These are phyloP conservation scores for Cydonia oblonga DNA, from an alignment of 331 rosid genomes.

Conservation along the genomic window DNA sequence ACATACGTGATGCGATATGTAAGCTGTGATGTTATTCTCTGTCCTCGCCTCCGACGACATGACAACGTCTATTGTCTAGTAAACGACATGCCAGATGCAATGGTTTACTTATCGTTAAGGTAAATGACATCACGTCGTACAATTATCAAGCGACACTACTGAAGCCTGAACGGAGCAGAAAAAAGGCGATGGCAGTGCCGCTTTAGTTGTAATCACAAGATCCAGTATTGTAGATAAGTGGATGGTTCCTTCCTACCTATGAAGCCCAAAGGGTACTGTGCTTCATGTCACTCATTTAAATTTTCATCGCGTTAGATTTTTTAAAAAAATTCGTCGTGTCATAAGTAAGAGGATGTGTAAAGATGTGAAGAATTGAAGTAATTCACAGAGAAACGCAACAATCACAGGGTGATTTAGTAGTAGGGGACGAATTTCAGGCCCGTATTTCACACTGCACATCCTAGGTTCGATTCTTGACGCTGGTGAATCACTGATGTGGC, in stretches of 20 bases:
- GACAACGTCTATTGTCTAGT: not conserved
- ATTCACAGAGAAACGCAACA: not conserved
- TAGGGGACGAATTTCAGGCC: too few species aligned
- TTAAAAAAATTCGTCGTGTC: not conserved
- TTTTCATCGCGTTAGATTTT: not conserved
- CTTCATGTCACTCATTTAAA: not conserved
- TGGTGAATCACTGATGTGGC: too few species aligned
- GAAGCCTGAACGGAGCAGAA: not conserved
- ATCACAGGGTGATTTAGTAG: too few species aligned
- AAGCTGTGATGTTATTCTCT: not conserved
- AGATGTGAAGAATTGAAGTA: not conserved
- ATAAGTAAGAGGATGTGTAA: not conserved
- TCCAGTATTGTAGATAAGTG: not conserved
- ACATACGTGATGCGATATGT: not conserved
- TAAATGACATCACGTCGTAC: too few species aligned
- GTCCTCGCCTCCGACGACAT: not conserved
- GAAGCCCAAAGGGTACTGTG: not conserved
- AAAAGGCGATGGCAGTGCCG: not conserved
- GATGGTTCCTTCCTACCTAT: not conserved
- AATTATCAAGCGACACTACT: too few species aligned
- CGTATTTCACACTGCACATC: too few species aligned
- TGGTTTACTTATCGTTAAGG: not conserved
- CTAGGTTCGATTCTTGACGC: too few species aligned
- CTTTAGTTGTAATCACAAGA: not conserved
- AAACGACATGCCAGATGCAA: not conserved